Evolutionary conservation across 2,329 filamentous ascomycete genomes (phyloP), one percentile per base, ranked within the genome.

Genomic region (Fusarium sp.): DNA sequence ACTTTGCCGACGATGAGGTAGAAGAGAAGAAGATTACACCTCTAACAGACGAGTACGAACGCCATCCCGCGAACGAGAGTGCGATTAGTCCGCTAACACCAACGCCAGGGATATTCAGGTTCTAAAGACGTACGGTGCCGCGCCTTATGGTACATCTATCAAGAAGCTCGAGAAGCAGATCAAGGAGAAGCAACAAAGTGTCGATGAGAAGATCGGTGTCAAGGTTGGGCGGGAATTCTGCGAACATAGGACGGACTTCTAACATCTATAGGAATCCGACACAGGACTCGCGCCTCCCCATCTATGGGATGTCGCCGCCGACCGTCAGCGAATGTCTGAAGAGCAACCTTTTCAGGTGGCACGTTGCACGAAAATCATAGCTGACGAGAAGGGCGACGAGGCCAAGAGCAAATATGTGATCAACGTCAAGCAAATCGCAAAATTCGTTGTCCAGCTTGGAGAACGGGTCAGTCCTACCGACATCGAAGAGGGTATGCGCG

Each of bases 331-430:
- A 80, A 99, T 99, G 96, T 91, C 92, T 73, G 96, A 99, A 85
- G 96, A 99, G 85, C 96, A 99, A 80, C 96, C 96, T 47, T 89
- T 98, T 78, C 96, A 99, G 85, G 96, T 99, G 73, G 96, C 96
- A 74, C 90, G 96, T 80, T 99, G 96, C 88, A 99, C 96, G 68
- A 99, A 99, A 89, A 99, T 99, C 83, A 99, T 99, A 77, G 91
- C 95, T 70, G 95, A 98, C 81, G 95, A 97, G 82, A 95, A 96
- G 84, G 83, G 83, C n/a, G 95, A 98, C 82, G 88, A 94, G 69
- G 93, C 97, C 72, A 99, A 99, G 90, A 97, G 93, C 90, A 99
- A 98, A 91, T 99, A 99, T 86, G 95, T 99, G 79, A 99, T 99
- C 89, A 99, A 99, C 85, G 95, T 99, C 78, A 99, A 99, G 88